Evolutionary conservation across 192 early-diverging fungal species (phyloP).

Genomic region (Gonapodya sp.): DNA sequence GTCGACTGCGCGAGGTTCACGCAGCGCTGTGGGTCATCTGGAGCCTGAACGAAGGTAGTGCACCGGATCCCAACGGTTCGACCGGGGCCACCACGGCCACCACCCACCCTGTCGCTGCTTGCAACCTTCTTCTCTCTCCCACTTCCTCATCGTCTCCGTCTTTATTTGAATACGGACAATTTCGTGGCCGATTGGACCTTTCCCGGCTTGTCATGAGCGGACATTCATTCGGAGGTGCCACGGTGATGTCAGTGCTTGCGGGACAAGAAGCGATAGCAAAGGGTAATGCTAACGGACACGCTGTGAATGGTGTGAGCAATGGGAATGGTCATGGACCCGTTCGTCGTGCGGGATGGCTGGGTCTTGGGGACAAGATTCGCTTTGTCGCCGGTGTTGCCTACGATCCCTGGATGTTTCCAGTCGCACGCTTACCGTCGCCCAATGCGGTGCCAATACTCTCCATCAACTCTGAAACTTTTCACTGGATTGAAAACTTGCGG

Average conservation of each 20-base stretch:
- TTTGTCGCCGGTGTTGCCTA: neutral
- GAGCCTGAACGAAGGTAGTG: neutral
- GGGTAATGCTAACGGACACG: neutral
- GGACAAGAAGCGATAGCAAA: neutral
- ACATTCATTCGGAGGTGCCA: conserved; percentile 4
- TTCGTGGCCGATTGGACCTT: neutral
- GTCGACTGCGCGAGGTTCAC: neutral
- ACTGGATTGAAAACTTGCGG: neutral
- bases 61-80: neutral
- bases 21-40: neutral
- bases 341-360: neutral
- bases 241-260: neutral
- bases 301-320: neutral
- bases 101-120: neutral
- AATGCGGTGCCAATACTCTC: neutral
- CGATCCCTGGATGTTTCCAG: conserved; percentile 6
- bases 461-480: conserved; percentile 1
- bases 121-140: neutral
- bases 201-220: neutral
- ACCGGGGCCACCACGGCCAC: neutral
- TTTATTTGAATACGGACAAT: neutral
- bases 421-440: neutral
- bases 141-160: neutral
- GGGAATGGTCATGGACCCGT: neutral
- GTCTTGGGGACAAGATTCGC: neutral